A percentile compares a stretch with the other conserved stretches of the same genome.
Evolutionary conservation across 495 filamentous ascomycete genomes (phyloP).

Genomic region (Rhizodiscina lignyota): DNA sequence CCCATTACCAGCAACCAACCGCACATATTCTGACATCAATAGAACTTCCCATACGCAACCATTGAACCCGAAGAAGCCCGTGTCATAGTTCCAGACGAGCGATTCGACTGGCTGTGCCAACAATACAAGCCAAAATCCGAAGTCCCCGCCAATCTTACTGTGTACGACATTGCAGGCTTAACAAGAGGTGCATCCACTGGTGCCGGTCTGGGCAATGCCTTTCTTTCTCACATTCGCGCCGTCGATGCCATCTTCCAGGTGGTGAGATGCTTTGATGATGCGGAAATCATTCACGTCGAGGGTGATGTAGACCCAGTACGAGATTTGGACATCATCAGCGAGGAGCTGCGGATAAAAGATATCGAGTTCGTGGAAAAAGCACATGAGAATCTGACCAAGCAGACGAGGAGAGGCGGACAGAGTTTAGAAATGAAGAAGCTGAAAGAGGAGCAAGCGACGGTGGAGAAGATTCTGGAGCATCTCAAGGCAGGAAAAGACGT

Average conservation of each 20-base stretch:
- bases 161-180: slow-evolving; percentile 98
- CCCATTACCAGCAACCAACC: too few relatives aligned
- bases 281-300: slow-evolving; percentile 98
- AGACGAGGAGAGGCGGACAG: slow-evolving; percentile 85
- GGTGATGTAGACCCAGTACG: slow-evolving; percentile 91
- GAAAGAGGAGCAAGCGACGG: slow-evolving; percentile 83
- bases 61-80: slow-evolving; percentile 98
- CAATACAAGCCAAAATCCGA: slow-evolving; percentile 94
- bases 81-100: slow-evolving; percentile 91
- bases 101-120: slow-evolving; percentile 87
- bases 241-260: slow-evolving; percentile 99
- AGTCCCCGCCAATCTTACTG: slow-evolving; percentile 92
- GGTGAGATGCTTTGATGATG: slow-evolving; percentile 96
- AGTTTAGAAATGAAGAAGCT: slow-evolving; percentile 96
- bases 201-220: slow-evolving; percentile 93
- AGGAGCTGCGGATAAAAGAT: slow-evolving; percentile 95
- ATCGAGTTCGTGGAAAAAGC: slow-evolving; percentile 98
- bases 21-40: too few relatives aligned
- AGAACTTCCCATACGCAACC: slow-evolving; percentile 98
- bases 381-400: slow-evolving; percentile 74
- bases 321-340: slow-evolving; percentile 90
- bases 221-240: slow-evolving; percentile 96
- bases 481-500: slow-evolving; percentile 84
- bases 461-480: slow-evolving; percentile 69
- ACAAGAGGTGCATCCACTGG: slow-evolving; percentile 94